Conservation (phyloP, 371 early-diverging fungal species). For the Mortierella sp. region DNA sequence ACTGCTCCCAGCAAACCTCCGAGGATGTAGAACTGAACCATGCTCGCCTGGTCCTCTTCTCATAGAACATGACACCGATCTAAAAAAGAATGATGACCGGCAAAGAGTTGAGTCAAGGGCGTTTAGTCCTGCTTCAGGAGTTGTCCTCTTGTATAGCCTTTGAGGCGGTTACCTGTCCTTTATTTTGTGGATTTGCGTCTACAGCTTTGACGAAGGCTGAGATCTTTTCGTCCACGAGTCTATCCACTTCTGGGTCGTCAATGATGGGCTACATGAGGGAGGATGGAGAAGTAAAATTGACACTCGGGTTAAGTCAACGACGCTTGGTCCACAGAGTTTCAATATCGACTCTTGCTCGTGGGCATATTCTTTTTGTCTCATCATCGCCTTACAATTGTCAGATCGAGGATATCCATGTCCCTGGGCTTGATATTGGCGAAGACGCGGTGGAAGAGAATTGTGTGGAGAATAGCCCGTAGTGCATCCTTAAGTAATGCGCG, state of each 20-base stretch:
- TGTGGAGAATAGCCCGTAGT: slow-evolving; percentile 80
- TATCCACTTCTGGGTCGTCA: slow-evolving; percentile 61
- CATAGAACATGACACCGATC: slow-evolving; percentile 82
- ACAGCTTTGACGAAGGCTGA: slow-evolving; percentile 59
- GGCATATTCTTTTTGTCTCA: too few relatives aligned
- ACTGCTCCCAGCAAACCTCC: slow-evolving; percentile 92
- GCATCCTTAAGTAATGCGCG: slow-evolving; percentile 71
- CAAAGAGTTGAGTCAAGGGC: too few relatives aligned
- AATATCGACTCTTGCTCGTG: too few relatives aligned
- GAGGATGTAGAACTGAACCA: slow-evolving; percentile 88
- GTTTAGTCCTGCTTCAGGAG: too few relatives aligned
- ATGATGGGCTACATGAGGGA: slow-evolving; percentile 59
- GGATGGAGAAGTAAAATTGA: too few relatives aligned
- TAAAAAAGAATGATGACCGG: too few relatives aligned
- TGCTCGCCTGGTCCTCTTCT: slow-evolving; percentile 81
- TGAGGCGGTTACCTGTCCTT: slow-evolving; percentile 62
- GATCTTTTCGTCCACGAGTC: slow-evolving; percentile 69
- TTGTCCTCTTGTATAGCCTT: too few relatives aligned
- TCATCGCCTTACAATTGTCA: slow-evolving; percentile 74
- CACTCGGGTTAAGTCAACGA: too few relatives aligned
- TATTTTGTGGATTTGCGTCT: slow-evolving; percentile 56
- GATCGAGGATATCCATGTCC: slow-evolving; percentile 76
- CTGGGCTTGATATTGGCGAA: slow-evolving; percentile 81
- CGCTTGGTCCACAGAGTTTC: too few relatives aligned
- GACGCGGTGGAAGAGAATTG: slow-evolving; percentile 87